Evolutionary conservation across 345 rosid species (phyloP).

Genomic region (Chamaenerion angustifolium): DNA sequence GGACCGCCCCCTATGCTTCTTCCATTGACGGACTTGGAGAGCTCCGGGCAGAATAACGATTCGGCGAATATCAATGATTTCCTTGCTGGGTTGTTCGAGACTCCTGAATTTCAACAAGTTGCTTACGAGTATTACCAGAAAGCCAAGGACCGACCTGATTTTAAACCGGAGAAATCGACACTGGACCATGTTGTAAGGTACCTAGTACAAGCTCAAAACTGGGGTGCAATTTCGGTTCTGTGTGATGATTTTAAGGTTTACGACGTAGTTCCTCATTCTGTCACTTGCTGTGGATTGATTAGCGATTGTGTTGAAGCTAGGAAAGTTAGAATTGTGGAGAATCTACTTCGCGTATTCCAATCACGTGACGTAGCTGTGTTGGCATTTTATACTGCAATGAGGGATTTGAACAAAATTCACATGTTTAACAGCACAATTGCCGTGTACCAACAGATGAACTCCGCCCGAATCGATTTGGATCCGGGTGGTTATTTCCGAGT

Average conservation of each 20-base stretch:
- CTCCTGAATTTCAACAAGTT: constrained; percentile 24
- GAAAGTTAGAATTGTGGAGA: constrained; percentile 34
- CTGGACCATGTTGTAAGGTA: constrained; percentile 44
- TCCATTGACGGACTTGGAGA: constrained; percentile 6
- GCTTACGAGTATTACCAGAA: constrained; percentile 46
- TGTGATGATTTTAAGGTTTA: constrained; percentile 37
- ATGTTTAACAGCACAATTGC: constrained; percentile 56
- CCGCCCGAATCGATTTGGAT: constrained; percentile 25
- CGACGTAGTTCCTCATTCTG: constrained; percentile 41
- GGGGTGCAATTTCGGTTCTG: constrained; percentile 42
- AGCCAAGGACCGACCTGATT: constrained; percentile 36
- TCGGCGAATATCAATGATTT: constrained; percentile 24
- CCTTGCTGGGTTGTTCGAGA: constrained; percentile 26
- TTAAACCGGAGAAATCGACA: constrained; percentile 31
- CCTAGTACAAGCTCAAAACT: constrained; percentile 38
- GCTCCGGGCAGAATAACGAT: constrained; percentile 11
- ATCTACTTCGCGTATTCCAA: constrained; percentile 35
- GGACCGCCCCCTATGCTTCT: constrained; percentile 23
- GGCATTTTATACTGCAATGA: constrained; percentile 56
- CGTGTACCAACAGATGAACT: constrained; percentile 36
- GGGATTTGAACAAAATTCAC: constrained; percentile 63
- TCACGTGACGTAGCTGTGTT: constrained; percentile 23
- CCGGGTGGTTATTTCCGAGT: constrained; percentile 42
- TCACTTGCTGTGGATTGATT: constrained; percentile 45
- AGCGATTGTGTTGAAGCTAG: constrained; percentile 38